A percentile compares a stretch with the other conserved stretches of the same genome.
These are phyloP conservation scores for Drosera spatulata DNA, from an alignment of 179 eudicot genomes.

Conservation along the genomic window DNA sequence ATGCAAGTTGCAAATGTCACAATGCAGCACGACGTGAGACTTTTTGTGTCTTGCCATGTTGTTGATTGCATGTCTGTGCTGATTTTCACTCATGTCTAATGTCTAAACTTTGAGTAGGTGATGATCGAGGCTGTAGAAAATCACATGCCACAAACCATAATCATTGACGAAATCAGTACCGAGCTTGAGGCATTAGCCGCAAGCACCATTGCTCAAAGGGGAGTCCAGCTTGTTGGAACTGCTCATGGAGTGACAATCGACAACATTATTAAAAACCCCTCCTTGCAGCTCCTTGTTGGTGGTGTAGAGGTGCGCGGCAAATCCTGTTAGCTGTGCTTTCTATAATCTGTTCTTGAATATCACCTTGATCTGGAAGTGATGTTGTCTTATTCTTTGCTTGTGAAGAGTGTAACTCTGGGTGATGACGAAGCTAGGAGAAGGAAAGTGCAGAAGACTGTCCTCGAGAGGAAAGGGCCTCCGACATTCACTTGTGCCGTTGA, in stretches of 20 bases:
- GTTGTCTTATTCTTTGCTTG: background rate
- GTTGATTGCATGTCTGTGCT: background rate
- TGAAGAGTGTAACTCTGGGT: conserved; percentile 90
- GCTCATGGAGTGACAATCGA: conserved; percentile 97
- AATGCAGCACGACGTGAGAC: conserved; percentile 89
- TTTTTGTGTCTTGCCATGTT: conserved; percentile 1
- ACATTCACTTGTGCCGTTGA: conserved; percentile 94
- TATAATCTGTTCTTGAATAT: background rate
- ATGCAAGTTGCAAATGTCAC: conserved; percentile 98
- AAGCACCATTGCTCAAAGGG: conserved; percentile 97
- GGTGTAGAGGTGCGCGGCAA: conserved; percentile 69
- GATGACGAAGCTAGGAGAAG: conserved; percentile 99
- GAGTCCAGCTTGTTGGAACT: conserved; percentile 97
- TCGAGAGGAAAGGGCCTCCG: conserved; percentile 96
- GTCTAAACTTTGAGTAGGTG: conserved; percentile 33
- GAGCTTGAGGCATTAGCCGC: conserved; percentile 98
- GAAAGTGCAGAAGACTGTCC: conserved; percentile 95
- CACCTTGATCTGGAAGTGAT: conserved; percentile 5
- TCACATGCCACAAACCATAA: conserved; percentile 92
- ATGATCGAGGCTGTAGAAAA: conserved; percentile 99
- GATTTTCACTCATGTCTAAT: background rate
- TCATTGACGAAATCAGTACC: conserved; percentile 97
- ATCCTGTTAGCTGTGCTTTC: background rate
- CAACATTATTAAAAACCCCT: conserved; percentile 80
- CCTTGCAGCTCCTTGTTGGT: conserved; percentile 89